phyloP scores from a whole-genome alignment of 2,329 filamentous ascomycete species.

The Monilinia fructigena region DNA sequence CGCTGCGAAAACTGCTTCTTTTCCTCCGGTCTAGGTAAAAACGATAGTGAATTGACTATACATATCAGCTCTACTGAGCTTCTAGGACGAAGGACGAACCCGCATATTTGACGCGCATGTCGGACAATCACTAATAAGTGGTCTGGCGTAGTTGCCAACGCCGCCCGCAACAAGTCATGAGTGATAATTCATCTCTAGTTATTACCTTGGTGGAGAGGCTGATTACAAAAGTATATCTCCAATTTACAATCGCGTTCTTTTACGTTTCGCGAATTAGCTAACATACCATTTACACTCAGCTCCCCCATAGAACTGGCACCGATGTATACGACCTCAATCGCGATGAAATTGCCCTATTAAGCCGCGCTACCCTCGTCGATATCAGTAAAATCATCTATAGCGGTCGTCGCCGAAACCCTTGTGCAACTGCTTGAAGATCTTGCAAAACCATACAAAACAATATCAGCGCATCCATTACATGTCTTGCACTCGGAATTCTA shows the following conservation, averaged over 20 bases:
- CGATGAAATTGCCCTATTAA: conserved; percentile 61
- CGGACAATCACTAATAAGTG: conserved; percentile 32
- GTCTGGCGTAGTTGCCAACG: conserved; percentile 32
- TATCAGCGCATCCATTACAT: conserved; percentile 56
- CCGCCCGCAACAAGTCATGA: conserved; percentile 47
- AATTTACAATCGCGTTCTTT: conserved; percentile 16
- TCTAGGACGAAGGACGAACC: conserved; percentile 11
- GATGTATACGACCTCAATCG: conserved; percentile 55
- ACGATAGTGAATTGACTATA: conserved; percentile 17
- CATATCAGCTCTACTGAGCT: conserved; percentile 23
- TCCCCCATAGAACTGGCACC: conserved; percentile 62
- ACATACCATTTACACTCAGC: conserved; percentile 43
- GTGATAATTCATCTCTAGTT: conserved; percentile 58
- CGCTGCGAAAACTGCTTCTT: conserved; percentile 17
- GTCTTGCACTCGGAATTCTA: conserved; percentile 64
- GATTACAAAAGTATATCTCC: conserved; percentile 54
- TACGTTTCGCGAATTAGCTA: conserved; percentile 26
- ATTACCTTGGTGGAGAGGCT: conserved; percentile 62
- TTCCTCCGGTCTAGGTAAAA: conserved; percentile 16
- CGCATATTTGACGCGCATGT: conserved; percentile 31
- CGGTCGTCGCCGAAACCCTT: conserved; percentile 56
- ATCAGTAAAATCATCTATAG: conserved; percentile 55
- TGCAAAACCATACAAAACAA: conserved; percentile 51
- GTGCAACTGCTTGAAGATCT: conserved; percentile 59
- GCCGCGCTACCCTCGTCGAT: conserved; percentile 59